Evolutionary conservation across 2,329 filamentous ascomycete species (phyloP).

Genomic region (Colletotrichum sp.): DNA sequence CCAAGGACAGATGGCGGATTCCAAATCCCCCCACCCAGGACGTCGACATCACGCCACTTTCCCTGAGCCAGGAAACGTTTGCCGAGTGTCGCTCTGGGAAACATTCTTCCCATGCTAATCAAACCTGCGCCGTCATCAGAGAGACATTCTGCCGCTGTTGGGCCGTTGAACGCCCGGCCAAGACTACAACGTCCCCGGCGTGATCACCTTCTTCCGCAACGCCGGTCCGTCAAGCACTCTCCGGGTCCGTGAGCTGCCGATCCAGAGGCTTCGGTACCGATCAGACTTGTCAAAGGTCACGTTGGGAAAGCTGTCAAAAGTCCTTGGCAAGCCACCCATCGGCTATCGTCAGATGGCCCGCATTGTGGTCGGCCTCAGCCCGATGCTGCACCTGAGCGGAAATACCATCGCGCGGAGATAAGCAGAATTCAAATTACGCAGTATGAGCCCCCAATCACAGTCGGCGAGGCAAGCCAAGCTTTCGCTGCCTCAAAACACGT

Average conservation of each 20-base stretch:
- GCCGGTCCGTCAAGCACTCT: background rate
- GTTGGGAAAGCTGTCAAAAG: background rate
- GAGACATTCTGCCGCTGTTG: background rate
- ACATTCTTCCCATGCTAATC: slow-evolving; percentile 4
- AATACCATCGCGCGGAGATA: background rate
- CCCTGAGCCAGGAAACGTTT: background rate
- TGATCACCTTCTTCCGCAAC: background rate
- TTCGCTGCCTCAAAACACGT: slow-evolving; percentile 10
- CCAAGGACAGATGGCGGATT: background rate
- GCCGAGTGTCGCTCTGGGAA: slow-evolving; percentile 8
- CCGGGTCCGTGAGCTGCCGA: background rate
- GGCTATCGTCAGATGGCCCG: background rate
- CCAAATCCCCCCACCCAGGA: background rate
- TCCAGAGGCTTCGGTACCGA: background rate
- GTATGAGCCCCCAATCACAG: background rate
- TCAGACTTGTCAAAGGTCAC: background rate
- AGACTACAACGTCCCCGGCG: background rate
- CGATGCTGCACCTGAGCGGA: background rate
- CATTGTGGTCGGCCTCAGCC: background rate
- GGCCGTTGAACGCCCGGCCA: background rate
- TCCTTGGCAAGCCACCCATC: background rate
- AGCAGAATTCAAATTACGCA: background rate
- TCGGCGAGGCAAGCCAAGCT: background rate
- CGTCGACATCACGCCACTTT: slow-evolving; percentile 1
- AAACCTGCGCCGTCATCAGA: background rate